Conservation (phyloP, 768 basidiomycete species). For the Pleurotus pulmonarius region DNA sequence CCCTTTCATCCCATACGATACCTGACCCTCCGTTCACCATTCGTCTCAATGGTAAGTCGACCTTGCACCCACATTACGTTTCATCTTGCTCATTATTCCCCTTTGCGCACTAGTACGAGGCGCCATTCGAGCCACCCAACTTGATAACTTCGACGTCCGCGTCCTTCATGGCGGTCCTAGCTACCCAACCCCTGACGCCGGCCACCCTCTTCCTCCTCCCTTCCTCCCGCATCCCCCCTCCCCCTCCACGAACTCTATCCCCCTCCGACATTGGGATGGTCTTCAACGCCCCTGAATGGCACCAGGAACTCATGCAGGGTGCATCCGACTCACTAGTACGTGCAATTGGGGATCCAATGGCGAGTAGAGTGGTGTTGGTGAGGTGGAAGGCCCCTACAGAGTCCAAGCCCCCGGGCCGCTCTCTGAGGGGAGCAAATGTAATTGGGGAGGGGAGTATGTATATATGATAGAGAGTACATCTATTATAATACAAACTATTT, state of each 20-base stretch:
- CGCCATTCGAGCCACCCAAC: slow-evolving; percentile 52
- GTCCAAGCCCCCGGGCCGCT: not conserved
- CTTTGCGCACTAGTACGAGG: slow-evolving; percentile 27
- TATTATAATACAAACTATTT: too few relatives aligned
- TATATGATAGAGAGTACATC: slow-evolving; percentile 25
- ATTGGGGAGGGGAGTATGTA: slow-evolving; percentile 52
- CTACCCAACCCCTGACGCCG: slow-evolving; percentile 9
- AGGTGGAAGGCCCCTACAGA: slow-evolving; percentile 12
- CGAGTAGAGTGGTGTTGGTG: not conserved
- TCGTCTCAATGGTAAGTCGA: slow-evolving; percentile 16
- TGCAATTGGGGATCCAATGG: slow-evolving; percentile 24
- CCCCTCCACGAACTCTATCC: slow-evolving; percentile 36
- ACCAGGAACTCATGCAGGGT: slow-evolving; percentile 24
- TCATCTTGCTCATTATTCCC: slow-evolving; percentile 9
- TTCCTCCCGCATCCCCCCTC: slow-evolving; percentile 35
- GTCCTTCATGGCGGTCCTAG: slow-evolving; percentile 41
- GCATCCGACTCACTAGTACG: slow-evolving; percentile 33
- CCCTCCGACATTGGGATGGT: slow-evolving; percentile 28
- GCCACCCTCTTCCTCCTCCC: slow-evolving; percentile 45
- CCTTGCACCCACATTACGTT: slow-evolving; percentile 2
- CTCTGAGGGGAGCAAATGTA: slow-evolving; percentile 19
- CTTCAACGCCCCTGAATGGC: slow-evolving; percentile 33
- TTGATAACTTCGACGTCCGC: slow-evolving; percentile 53
- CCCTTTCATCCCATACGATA: slow-evolving; percentile 45
- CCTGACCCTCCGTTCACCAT: slow-evolving; percentile 28